Conservation (phyloP, 1,284 basidiomycete species). For the Microbotryum violaceum region DNA sequence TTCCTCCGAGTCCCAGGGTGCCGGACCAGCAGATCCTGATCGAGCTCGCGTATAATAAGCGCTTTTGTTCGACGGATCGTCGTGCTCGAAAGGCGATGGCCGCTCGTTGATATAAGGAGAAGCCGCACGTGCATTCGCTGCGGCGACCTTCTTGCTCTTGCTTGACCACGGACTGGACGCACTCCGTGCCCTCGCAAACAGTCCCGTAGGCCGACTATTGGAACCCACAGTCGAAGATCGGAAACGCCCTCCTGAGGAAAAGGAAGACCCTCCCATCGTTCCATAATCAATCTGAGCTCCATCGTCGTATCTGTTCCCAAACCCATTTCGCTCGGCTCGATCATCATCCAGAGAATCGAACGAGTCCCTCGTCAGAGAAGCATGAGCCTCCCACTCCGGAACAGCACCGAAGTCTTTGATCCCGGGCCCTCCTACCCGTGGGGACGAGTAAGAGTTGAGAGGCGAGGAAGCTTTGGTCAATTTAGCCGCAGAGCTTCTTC, state of each 20-base stretch:
- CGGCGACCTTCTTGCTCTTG: too few relatives aligned
- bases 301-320: not conserved
- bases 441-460: too few relatives aligned
- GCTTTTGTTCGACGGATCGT: not conserved
- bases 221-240: constrained; percentile 1
- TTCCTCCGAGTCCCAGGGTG: constrained; percentile 28
- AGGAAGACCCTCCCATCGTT: too few relatives aligned
- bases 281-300: not conserved
- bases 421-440: too few relatives aligned
- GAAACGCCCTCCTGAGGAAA: not conserved
- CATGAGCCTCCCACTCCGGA: not conserved
- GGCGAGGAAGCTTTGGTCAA: too few relatives aligned
- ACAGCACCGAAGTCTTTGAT: not conserved
- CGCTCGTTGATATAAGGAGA: constrained; percentile 3
- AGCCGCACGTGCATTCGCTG: not conserved
- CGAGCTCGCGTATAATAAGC: constrained; percentile 5
- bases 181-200: not conserved
- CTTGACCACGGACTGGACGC: not conserved
- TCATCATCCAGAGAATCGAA: constrained; percentile 21
- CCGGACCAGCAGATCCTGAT: not conserved
- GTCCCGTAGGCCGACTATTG: not conserved
- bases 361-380: constrained; percentile 4
- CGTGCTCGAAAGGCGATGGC: constrained; percentile 3
- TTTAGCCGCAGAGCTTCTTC: too few relatives aligned
- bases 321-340: constrained; percentile 1